These are phyloP conservation scores for Monascus purpureus DNA, from an alignment of 495 filamentous ascomycete species.

Conservation along the genomic window DNA sequence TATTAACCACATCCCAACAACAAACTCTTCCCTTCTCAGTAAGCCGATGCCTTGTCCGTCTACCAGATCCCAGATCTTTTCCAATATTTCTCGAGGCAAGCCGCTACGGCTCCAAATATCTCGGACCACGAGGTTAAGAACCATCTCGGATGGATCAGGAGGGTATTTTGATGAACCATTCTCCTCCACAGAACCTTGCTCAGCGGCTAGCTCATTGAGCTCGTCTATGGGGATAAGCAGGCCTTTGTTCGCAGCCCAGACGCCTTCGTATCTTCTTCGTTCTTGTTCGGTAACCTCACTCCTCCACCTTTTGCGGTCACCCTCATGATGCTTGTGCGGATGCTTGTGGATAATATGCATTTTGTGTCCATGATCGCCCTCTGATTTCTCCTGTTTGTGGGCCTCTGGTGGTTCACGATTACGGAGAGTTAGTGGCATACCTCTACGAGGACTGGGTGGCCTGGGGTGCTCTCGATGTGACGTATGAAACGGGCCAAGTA, in stretches of 20 bases:
- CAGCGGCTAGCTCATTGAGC: background rate
- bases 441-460: slow-evolving; percentile 41
- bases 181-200: no score
- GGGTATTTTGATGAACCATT: slow-evolving; percentile 15
- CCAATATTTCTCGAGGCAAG: slow-evolving; percentile 51
- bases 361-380: slow-evolving; percentile 23
- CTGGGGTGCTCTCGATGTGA: slow-evolving; percentile 24
- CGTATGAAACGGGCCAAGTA: slow-evolving; percentile 21
- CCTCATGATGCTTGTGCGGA: slow-evolving; percentile 79
- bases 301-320: slow-evolving; percentile 71
- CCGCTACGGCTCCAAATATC: slow-evolving; percentile 79
- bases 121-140: slow-evolving; percentile 65
- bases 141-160: slow-evolving; percentile 31
- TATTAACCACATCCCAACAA: slow-evolving; percentile 91
- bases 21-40: slow-evolving; percentile 69
- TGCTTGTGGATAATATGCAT: slow-evolving; percentile 48
- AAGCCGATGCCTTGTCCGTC: slow-evolving; percentile 45
- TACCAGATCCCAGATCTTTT: slow-evolving; percentile 77
- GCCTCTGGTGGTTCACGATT: slow-evolving; percentile 27
- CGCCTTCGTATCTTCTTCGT: slow-evolving; percentile 84
- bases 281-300: slow-evolving; percentile 63
- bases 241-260: slow-evolving; percentile 89
- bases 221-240: slow-evolving; percentile 26
- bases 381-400: slow-evolving; percentile 43
- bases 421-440: slow-evolving; percentile 64